phyloP scores from a whole-genome alignment of 1,139 yeast species.

The Scheffersomyces cryptocercus region DNA sequence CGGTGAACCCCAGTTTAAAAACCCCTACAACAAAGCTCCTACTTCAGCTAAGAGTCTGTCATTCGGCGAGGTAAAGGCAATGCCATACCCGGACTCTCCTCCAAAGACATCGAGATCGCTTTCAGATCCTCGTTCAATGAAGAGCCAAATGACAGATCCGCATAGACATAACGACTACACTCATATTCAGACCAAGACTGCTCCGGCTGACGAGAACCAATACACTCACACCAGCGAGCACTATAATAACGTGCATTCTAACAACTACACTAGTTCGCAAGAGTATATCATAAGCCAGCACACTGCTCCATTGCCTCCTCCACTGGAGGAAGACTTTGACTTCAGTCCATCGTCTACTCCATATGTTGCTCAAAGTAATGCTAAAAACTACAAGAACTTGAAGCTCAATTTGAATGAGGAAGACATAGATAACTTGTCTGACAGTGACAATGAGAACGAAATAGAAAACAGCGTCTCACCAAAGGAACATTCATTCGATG shows the following conservation, averaged over 20 bases:
- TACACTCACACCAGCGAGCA: background rate
- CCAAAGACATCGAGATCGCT: background rate
- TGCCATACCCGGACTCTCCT: background rate
- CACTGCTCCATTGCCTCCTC: background rate
- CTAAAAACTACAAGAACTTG: conserved; percentile 33
- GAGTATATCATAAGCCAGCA: background rate
- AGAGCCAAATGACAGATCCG: too few relatives aligned
- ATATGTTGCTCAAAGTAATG: background rate
- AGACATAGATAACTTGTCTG: conserved; percentile 7
- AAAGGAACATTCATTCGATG: conserved; percentile 12
- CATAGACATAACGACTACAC: background rate
- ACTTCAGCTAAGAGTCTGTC: background rate
- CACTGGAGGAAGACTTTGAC: conserved; percentile 12
- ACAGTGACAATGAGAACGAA: conserved; percentile 9
- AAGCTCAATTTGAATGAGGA: conserved; percentile 14
- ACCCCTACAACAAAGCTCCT: background rate
- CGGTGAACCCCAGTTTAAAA: background rate
- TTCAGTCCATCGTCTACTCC: conserved; percentile 13
- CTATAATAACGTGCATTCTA: background rate
- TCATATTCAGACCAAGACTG: background rate
- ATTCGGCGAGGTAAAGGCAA: background rate
- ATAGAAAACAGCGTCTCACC: conserved; percentile 13
- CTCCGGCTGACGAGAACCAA: background rate
- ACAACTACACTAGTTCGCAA: background rate
- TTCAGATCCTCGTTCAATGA: background rate